Conservation (phyloP, 345 rosid genomes). For the Eucalyptus pauciflora region DNA sequence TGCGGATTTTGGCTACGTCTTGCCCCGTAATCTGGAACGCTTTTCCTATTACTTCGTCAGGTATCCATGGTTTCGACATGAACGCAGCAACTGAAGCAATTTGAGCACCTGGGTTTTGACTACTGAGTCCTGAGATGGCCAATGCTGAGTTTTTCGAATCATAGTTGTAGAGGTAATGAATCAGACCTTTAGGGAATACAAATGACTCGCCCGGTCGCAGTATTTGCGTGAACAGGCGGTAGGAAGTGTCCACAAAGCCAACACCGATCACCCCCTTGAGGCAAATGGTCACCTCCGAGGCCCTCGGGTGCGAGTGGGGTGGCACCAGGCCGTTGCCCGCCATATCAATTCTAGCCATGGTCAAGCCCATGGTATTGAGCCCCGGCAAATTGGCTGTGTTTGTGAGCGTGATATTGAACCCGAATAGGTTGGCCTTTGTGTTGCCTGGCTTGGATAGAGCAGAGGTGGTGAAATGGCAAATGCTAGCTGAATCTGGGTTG, state of each 20-base stretch:
- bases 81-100: slow-evolving; percentile 33
- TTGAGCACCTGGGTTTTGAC: slow-evolving; percentile 71
- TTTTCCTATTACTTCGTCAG: slow-evolving; percentile 26
- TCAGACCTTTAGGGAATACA: slow-evolving; percentile 56
- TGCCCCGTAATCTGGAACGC: slow-evolving; percentile 27
- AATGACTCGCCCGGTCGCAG: slow-evolving; percentile 53
- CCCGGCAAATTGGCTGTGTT: slow-evolving; percentile 43
- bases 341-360: slow-evolving; percentile 48
- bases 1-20: slow-evolving; percentile 29
- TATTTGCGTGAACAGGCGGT: slow-evolving; percentile 35
- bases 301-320: slow-evolving; percentile 64
- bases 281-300: slow-evolving; percentile 66
- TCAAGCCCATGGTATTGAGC: slow-evolving; percentile 67
- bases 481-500: slow-evolving; percentile 20
- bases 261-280: slow-evolving; percentile 37
- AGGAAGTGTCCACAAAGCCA: slow-evolving; percentile 52
- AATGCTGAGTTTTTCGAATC: slow-evolving; percentile 30
- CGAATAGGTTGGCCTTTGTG: slow-evolving; percentile 24
- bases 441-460: slow-evolving; percentile 39
- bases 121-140: slow-evolving; percentile 53
- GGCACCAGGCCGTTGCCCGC: slow-evolving; percentile 30
- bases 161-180: slow-evolving; percentile 47
- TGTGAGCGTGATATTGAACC: slow-evolving; percentile 50
- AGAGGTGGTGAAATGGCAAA: slow-evolving; percentile 47
- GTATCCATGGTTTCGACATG: slow-evolving; percentile 18